A percentile compares a stretch with the other conserved stretches of the same genome.
phyloP scores from a whole-genome alignment of 108 stramenopile genomes.

The Stephanodiscus triporus region DNA sequence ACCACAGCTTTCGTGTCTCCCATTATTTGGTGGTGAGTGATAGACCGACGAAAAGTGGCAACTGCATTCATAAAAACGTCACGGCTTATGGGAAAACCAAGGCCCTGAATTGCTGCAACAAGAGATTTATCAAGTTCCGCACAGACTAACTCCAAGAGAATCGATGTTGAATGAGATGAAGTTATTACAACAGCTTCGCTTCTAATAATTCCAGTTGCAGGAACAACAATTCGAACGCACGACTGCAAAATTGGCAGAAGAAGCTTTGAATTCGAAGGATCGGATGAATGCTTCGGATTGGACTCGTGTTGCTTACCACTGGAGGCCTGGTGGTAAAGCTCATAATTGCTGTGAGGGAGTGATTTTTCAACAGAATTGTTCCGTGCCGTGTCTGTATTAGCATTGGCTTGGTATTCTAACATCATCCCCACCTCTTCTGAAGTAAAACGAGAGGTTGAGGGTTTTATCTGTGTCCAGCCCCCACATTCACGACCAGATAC shows the following conservation, averaged over 20 bases:
- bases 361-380: slow-evolving; percentile 6
- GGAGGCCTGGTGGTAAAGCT: slow-evolving; percentile 31
- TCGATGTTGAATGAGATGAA: slow-evolving; percentile 30
- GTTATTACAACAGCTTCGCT: slow-evolving; percentile 51
- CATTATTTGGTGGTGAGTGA: slow-evolving; percentile 46
- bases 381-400: neutral
- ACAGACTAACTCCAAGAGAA: slow-evolving; percentile 57
- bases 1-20: slow-evolving; percentile 51
- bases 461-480: slow-evolving; percentile 63
- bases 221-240: slow-evolving; percentile 66
- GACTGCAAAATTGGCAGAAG: slow-evolving; percentile 85
- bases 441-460: neutral
- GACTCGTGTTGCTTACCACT: slow-evolving; percentile 8
- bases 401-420: neutral
- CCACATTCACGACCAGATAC: slow-evolving; percentile 78
- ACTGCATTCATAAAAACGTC: slow-evolving; percentile 72
- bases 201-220: slow-evolving; percentile 53
- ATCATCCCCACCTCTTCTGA: slow-evolving; percentile 20
- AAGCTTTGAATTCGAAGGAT: slow-evolving; percentile 59
- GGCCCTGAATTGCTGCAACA: slow-evolving; percentile 76
- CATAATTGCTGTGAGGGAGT: slow-evolving; percentile 26
- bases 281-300: neutral
- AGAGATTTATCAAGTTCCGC: slow-evolving; percentile 65
- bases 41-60: slow-evolving; percentile 60
- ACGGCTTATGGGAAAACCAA: slow-evolving; percentile 75